Conservation (phyloP, 176 grass and related monocot species). For the Juncus inflexus region DNA sequence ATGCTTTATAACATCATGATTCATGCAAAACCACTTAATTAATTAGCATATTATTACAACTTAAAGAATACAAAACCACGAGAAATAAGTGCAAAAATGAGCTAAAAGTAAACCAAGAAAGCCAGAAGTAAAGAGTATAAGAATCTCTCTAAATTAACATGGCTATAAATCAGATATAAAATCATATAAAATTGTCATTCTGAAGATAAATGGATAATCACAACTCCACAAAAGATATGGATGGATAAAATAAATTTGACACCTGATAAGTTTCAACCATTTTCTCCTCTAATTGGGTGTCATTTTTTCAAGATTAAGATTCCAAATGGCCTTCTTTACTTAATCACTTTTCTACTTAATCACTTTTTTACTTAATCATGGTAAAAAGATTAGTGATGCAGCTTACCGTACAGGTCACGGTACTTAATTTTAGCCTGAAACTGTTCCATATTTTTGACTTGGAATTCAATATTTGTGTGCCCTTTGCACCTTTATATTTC, state of each 20-base stretch:
- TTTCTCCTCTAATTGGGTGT: no score
- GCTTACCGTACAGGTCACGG: neutral
- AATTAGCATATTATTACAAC: neutral
- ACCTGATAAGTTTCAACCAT: no score
- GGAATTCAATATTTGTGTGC: neutral
- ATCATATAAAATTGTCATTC: no score
- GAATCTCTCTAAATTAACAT: neutral
- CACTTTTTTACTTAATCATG: neutral
- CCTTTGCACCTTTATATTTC: no score
- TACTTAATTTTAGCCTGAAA: neutral
- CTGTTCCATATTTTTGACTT: neutral
- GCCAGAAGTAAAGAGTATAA: neutral
- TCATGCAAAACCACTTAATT: slow-evolving; percentile 14
- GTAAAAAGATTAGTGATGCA: neutral
- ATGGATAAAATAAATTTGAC: no score
- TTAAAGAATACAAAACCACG: neutral
- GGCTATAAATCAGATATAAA: no score
- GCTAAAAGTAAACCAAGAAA: neutral
- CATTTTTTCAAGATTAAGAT: no score
- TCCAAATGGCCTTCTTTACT: neutral
- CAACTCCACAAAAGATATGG: no score
- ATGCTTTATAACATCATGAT: slow-evolving; percentile 15
- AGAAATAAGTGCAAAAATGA: neutral
- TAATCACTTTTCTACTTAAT: slow-evolving; percentile 3
- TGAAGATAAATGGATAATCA: no score